Conservation (phyloP, 257 asterid genomes). For the Galeopsis tetrahit region DNA sequence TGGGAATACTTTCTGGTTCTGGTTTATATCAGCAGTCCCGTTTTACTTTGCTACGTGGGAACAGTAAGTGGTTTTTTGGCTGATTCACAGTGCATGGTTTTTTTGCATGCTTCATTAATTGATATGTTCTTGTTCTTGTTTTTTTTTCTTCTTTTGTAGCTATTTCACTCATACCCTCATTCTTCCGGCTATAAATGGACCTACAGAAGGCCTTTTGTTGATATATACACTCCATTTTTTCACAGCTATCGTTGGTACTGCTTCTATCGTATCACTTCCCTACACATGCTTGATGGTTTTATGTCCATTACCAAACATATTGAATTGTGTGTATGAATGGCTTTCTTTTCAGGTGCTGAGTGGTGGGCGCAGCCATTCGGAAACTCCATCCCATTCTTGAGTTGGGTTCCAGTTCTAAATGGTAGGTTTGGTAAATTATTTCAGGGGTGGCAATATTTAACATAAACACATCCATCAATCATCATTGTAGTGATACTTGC, state of each 20-base stretch:
- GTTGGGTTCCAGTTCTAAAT: constrained; percentile 79
- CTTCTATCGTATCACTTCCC: constrained; percentile 37
- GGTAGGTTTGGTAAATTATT: constrained; percentile 54
- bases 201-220: constrained; percentile 98
- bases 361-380: constrained; percentile 95
- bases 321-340: constrained; percentile 28
- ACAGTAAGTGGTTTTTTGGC: constrained; percentile 56
- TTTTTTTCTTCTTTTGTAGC: constrained; percentile 52
- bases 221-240: constrained; percentile 82
- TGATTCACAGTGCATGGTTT: constrained; percentile 24
- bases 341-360: constrained; percentile 71
- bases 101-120: constrained; percentile 2
- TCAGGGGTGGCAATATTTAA: constrained; percentile 1
- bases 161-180: constrained; percentile 94
- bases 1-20: constrained; percentile 85
- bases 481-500: constrained; percentile 1
- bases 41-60: constrained; percentile 97
- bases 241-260: constrained; percentile 82
- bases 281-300: constrained; percentile 19
- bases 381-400: constrained; percentile 67
- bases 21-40: constrained; percentile 95
- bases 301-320: constrained; percentile 14
- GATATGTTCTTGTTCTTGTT: not conserved
- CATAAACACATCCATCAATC: not conserved
- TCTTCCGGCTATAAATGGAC: constrained; percentile 97